Conservation (phyloP, 2,329 filamentous ascomycete genomes). For the Neopestalotiopsis rosae region DNA sequence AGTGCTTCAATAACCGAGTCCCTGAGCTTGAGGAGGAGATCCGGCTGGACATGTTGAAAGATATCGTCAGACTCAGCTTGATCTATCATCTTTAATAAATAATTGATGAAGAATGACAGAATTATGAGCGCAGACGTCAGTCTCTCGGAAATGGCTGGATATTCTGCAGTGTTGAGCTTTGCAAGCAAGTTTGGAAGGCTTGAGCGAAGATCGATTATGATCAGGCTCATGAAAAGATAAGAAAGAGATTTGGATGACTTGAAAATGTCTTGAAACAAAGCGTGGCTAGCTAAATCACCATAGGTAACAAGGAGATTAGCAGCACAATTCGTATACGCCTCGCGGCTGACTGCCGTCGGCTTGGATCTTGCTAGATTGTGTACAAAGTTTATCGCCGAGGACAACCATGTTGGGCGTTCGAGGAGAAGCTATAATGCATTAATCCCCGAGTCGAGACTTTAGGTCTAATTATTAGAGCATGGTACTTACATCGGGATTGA, state of each 20-base stretch:
- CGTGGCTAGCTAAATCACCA: slow-evolving; percentile 46
- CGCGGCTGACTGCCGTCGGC: slow-evolving; percentile 59
- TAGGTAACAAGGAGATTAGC: slow-evolving; percentile 63
- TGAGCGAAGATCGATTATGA: slow-evolving; percentile 69
- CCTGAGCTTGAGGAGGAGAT: slow-evolving; percentile 65
- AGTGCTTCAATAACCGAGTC: slow-evolving; percentile 67
- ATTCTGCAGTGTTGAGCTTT: slow-evolving; percentile 60
- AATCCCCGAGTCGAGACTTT: background rate
- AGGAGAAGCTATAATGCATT: slow-evolving; percentile 50
- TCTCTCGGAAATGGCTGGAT: slow-evolving; percentile 55
- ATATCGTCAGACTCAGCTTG: slow-evolving; percentile 22
- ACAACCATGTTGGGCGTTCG: slow-evolving; percentile 59
- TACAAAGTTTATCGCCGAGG: slow-evolving; percentile 51
- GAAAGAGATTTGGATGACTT: slow-evolving; percentile 58
- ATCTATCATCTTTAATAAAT: slow-evolving; percentile 60
- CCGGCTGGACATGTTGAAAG: slow-evolving; percentile 56
- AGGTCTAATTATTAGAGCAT: background rate
- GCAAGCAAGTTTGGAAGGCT: slow-evolving; percentile 65
- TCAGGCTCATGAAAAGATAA: slow-evolving; percentile 67
- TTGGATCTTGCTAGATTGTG: slow-evolving; percentile 58
- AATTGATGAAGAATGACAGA: slow-evolving; percentile 64
- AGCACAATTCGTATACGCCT: slow-evolving; percentile 64
- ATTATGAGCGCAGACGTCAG: slow-evolving; percentile 67
- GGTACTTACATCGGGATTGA: slow-evolving; percentile 51
- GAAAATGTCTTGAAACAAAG: slow-evolving; percentile 58